phyloP scores from a whole-genome alignment of 257 asterid species.

The Cinchona pubescens region DNA sequence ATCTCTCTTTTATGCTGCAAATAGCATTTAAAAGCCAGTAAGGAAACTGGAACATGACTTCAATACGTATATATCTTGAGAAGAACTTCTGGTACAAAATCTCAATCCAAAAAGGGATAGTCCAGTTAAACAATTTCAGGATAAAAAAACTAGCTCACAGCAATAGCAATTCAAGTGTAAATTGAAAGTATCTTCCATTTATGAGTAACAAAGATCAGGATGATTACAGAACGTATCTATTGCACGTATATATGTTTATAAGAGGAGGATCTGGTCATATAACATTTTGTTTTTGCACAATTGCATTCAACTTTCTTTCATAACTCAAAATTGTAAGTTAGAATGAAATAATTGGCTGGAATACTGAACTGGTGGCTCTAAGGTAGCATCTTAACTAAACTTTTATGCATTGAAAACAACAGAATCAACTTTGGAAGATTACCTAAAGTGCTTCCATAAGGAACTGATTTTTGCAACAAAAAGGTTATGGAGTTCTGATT shows the following conservation, averaged over 20 bases:
- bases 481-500: background rate
- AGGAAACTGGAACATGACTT: background rate
- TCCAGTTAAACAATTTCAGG: conserved; percentile 1
- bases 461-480: background rate
- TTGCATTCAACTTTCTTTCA: background rate
- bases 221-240: background rate
- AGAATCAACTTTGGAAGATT: background rate
- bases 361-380: background rate
- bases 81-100: background rate
- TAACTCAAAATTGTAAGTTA: background rate
- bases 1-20: background rate
- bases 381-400: background rate
- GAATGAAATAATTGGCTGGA: background rate
- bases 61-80: background rate
- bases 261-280: background rate
- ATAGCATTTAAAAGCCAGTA: background rate
- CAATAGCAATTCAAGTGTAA: background rate
- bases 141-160: background rate
- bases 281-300: background rate
- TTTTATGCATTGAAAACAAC: background rate
- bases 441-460: background rate
- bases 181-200: background rate
- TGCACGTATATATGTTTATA: background rate
- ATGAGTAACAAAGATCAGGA: background rate
- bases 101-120: background rate